phyloP scores from a whole-genome alignment of 805 yeast genomes.

The Spathaspora sp. region DNA sequence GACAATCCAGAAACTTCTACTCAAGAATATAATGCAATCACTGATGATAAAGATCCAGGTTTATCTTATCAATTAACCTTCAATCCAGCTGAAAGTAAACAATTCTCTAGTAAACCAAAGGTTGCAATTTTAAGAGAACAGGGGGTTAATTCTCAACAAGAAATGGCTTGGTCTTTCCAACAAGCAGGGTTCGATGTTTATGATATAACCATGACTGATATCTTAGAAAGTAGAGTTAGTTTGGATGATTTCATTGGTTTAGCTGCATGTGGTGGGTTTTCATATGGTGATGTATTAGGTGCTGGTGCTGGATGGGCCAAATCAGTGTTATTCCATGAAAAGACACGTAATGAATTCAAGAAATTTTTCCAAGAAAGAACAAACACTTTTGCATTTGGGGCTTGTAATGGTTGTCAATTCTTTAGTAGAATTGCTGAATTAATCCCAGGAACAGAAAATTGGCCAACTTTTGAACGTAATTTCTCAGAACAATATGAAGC shows the following conservation, averaged over 20 bases:
- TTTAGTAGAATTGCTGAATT: constrained; percentile 77
- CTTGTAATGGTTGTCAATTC: constrained; percentile 98
- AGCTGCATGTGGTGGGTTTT: constrained; percentile 99
- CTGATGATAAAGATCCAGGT: constrained; percentile 89
- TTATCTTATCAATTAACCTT: constrained; percentile 75
- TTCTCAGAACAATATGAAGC: constrained; percentile 94
- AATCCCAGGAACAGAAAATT: constrained; percentile 89
- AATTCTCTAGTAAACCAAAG: constrained; percentile 51
- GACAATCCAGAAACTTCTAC: constrained; percentile 91
- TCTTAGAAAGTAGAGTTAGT: constrained; percentile 66
- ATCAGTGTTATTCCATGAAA: constrained; percentile 81
- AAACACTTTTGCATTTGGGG: constrained; percentile 96
- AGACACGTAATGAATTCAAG: constrained; percentile 70
- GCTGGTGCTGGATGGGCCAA: constrained; percentile 99
- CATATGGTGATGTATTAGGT: constrained; percentile 97
- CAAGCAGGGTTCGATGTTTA: constrained; percentile 92
- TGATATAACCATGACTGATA: constrained; percentile 96
- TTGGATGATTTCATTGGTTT: constrained; percentile 83
- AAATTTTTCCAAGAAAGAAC: constrained; percentile 80
- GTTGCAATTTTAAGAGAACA: constrained; percentile 97
- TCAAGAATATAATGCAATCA: constrained; percentile 73
- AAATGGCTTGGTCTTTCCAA: constrained; percentile 96
- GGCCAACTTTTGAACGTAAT: constrained; percentile 96
- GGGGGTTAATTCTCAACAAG: constrained; percentile 97
- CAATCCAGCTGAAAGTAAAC: constrained; percentile 36